These are phyloP conservation scores for Sonneratia alba DNA, from an alignment of 345 rosid species.

Conservation along the genomic window DNA sequence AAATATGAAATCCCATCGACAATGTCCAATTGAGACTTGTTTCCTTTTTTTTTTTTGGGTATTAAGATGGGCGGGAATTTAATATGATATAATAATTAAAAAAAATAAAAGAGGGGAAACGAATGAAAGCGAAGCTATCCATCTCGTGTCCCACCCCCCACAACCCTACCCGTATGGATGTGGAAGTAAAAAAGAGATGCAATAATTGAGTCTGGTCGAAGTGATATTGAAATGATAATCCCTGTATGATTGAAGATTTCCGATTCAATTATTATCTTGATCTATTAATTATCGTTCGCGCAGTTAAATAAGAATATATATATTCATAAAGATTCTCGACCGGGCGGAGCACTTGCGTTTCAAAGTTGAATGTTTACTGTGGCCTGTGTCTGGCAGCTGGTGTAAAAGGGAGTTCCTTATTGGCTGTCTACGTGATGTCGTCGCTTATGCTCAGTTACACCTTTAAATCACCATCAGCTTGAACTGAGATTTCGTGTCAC, in stretches of 20 bases:
- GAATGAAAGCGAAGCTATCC: no score
- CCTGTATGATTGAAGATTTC: background rate
- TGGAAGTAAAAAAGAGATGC: background rate
- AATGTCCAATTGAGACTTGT: no score
- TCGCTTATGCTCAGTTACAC: background rate
- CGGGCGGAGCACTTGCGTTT: conserved; percentile 3
- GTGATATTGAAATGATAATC: background rate
- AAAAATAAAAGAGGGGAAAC: no score
- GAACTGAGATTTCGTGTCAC: no score
- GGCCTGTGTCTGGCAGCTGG: background rate
- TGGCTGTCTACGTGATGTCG: no score
- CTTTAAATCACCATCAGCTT: background rate
- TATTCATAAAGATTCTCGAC: no score
- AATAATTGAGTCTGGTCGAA: conserved; percentile 2
- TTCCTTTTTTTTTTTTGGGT: no score
- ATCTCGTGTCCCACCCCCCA: background rate
- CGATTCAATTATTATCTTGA: background rate
- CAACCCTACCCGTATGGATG: background rate
- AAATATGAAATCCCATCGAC: no score
- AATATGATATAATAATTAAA: no score
- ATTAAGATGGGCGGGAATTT: no score
- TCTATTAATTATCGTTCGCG: background rate
- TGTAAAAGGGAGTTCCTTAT: background rate
- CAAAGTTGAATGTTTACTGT: background rate
- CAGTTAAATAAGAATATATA: background rate